phyloP scores from a whole-genome alignment of 192 early-diverging fungal species.

The Entomortierella chlamydospora region DNA sequence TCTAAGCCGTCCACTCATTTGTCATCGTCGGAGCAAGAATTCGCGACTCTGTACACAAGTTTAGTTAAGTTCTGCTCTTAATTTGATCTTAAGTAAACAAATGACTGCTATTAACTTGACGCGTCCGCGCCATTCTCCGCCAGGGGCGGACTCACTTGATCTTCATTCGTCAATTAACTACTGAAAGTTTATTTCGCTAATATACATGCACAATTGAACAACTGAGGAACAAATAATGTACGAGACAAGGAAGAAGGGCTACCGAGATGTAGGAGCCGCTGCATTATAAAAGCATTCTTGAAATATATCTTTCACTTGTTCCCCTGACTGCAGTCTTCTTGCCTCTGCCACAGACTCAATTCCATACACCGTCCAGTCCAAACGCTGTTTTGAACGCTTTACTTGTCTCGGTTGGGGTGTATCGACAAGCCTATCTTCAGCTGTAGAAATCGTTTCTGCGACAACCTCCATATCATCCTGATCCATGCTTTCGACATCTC shows the following conservation, averaged over 20 bases:
- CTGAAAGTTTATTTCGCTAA: too few relatives aligned
- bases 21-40: not conserved
- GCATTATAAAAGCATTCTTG: constrained; percentile 53
- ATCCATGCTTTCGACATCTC: constrained; percentile 7
- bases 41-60: not conserved
- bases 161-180: too few relatives aligned
- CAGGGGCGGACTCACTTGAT: not conserved
- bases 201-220: too few relatives aligned
- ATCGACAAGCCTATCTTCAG: not conserved
- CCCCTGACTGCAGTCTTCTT: constrained; percentile 10
- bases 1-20: not conserved
- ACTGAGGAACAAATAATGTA: not conserved
- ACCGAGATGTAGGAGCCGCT: constrained; percentile 21
- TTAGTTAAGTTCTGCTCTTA: not conserved
- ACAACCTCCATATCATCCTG: constrained; percentile 24
- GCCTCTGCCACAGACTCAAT: not conserved
- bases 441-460: not conserved
- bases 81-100: not conserved
- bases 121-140: not conserved
- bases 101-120: not conserved
- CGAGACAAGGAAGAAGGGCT: not conserved
- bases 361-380: constrained; percentile 6
- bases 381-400: constrained; percentile 16
- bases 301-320: constrained; percentile 35
- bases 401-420: not conserved